Conservation (phyloP, 805 yeast genomes). For the Jamesozyma lodderae region DNA sequence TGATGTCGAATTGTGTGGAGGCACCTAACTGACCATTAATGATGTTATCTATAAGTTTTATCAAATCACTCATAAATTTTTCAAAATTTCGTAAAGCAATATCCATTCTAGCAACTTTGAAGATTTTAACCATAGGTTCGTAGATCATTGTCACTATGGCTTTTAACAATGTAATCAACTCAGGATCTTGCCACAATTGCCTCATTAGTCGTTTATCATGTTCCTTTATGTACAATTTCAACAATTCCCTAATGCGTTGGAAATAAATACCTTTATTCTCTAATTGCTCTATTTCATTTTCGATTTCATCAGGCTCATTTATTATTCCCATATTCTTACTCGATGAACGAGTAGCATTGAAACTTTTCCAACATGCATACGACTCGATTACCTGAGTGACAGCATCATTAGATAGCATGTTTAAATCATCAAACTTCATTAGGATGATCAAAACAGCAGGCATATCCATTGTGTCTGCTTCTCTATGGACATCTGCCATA, state of each 20-base stretch:
- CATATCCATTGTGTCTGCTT: slow-evolving; percentile 23
- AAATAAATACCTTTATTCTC: slow-evolving; percentile 41
- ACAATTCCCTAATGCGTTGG: slow-evolving; percentile 48
- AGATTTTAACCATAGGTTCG: slow-evolving; percentile 62
- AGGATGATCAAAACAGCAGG: slow-evolving; percentile 21
- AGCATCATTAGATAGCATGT: slow-evolving; percentile 14
- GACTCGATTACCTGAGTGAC: slow-evolving; percentile 25
- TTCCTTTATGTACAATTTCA: slow-evolving; percentile 54
- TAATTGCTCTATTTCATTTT: neutral
- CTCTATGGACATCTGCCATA: slow-evolving; percentile 26
- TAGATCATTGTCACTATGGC: slow-evolving; percentile 65
- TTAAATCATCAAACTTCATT: slow-evolving; percentile 18
- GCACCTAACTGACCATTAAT: slow-evolving; percentile 35
- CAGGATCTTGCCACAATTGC: slow-evolving; percentile 79
- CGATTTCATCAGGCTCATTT: slow-evolving; percentile 8
- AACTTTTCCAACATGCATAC: slow-evolving; percentile 23
- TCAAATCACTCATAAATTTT: slow-evolving; percentile 58
- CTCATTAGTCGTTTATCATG: slow-evolving; percentile 69
- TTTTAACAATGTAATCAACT: slow-evolving; percentile 63
- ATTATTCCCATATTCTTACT: slow-evolving; percentile 1
- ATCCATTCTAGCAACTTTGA: slow-evolving; percentile 57
- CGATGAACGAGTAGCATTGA: neutral
- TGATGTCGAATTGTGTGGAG: slow-evolving; percentile 52
- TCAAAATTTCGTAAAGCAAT: slow-evolving; percentile 57
- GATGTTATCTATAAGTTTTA: slow-evolving; percentile 45